A percentile compares a stretch with the other conserved stretches of the same genome.
Evolutionary conservation across 192 early-diverging fungal genomes (phyloP).

Genomic region (Coemansia sp.): DNA sequence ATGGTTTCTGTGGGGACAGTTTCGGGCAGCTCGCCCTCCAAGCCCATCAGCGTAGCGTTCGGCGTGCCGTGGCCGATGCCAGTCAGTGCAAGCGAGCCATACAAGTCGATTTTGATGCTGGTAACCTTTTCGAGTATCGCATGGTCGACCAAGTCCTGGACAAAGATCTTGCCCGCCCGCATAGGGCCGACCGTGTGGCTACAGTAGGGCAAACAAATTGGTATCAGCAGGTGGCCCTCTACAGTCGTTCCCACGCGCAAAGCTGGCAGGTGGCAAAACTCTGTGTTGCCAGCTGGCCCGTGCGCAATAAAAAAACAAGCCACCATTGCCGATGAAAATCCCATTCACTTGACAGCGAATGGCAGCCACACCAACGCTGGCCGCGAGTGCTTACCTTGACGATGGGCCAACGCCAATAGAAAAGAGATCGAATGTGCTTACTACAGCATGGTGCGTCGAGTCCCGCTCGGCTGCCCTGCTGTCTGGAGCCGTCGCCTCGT

Average conservation of each 20-base stretch:
- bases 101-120: conserved; percentile 78
- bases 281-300: conserved; percentile 19
- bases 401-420: conserved; percentile 94
- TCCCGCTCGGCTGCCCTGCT: conserved; percentile 30
- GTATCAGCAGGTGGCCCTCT: neutral
- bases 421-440: conserved; percentile 92
- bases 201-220: conserved; percentile 5
- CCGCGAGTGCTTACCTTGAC: conserved; percentile 57
- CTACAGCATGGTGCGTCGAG: conserved; percentile 72
- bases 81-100: conserved; percentile 89
- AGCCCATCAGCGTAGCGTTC: conserved; percentile 82
- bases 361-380: conserved; percentile 8
- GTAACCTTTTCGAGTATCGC: conserved; percentile 61
- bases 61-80: conserved; percentile 96
- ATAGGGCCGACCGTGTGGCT: conserved; percentile 94
- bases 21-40: conserved; percentile 90
- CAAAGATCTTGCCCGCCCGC: conserved; percentile 94
- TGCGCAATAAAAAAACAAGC: conserved; percentile 14
- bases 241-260: conserved; percentile 2
- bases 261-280: neutral
- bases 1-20: conserved; percentile 81
- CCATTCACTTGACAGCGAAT: no score
- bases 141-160: conserved; percentile 75
- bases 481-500: conserved; percentile 7
- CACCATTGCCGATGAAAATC: neutral